A percentile compares a stretch with the other conserved stretches of the same genome.
Evolutionary conservation across 2,329 filamentous ascomycete species (phyloP).

Genomic region (Amphichorda felina): DNA sequence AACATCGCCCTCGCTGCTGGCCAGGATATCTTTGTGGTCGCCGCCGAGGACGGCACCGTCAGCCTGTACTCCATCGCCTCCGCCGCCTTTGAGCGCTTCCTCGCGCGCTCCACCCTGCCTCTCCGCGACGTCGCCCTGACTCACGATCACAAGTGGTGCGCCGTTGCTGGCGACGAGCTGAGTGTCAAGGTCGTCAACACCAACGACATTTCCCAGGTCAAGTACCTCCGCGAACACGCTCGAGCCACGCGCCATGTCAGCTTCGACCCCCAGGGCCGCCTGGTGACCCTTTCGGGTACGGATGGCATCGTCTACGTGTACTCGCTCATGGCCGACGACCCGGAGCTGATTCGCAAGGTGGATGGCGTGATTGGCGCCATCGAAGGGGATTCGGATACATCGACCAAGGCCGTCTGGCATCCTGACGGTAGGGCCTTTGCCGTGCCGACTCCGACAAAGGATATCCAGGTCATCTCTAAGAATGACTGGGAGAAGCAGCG

Average conservation of each 20-base stretch:
- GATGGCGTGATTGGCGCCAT: slow-evolving; percentile 74
- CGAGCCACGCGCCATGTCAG: slow-evolving; percentile 85
- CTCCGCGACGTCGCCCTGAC: slow-evolving; percentile 79
- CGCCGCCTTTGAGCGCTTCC: slow-evolving; percentile 65
- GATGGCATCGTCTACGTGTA: slow-evolving; percentile 90
- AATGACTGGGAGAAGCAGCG: slow-evolving; percentile 83
- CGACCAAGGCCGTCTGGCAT: slow-evolving; percentile 74
- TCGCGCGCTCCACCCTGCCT: slow-evolving; percentile 75
- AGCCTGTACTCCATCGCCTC: slow-evolving; percentile 77
- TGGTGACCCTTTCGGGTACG: slow-evolving; percentile 70
- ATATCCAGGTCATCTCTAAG: slow-evolving; percentile 79
- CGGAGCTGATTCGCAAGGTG: slow-evolving; percentile 70
- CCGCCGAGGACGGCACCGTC: slow-evolving; percentile 91
- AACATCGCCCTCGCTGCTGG: slow-evolving; percentile 69
- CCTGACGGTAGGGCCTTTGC: slow-evolving; percentile 90
- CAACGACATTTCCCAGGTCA: slow-evolving; percentile 63
- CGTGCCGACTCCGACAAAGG: slow-evolving; percentile 66
- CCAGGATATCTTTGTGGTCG: slow-evolving; percentile 75
- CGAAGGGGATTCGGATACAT: slow-evolving; percentile 62
- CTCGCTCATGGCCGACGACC: slow-evolving; percentile 64
- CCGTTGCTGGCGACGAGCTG: slow-evolving; percentile 92
- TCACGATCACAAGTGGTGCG: slow-evolving; percentile 73
- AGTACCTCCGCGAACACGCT: slow-evolving; percentile 70
- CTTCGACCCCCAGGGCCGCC: slow-evolving; percentile 70
- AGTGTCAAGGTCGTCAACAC: slow-evolving; percentile 82